Evolutionary conservation across 2,329 filamentous ascomycete genomes (phyloP).

Genomic region (Phaeosphaeria sp.): DNA sequence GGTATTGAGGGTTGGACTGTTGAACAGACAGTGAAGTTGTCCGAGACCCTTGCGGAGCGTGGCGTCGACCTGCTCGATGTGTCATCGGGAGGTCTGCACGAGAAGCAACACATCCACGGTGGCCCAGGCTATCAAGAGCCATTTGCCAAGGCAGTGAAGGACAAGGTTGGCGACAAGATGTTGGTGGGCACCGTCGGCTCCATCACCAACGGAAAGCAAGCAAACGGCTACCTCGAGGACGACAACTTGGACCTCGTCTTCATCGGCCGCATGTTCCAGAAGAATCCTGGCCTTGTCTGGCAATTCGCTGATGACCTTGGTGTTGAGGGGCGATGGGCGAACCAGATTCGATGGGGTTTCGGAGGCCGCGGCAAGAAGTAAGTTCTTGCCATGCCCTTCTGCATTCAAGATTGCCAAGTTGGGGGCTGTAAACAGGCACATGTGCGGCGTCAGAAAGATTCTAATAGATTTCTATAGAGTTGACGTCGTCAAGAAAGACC

Average conservation of each 20-base stretch:
- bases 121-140: conserved; percentile 76
- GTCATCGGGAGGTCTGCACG: conserved; percentile 75
- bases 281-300: conserved; percentile 81
- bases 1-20: conserved; percentile 70
- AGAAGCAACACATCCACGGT: conserved; percentile 64
- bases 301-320: conserved; percentile 74
- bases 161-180: conserved; percentile 74
- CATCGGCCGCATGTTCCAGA: conserved; percentile 77
- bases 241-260: conserved; percentile 71
- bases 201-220: conserved; percentile 73
- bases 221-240: conserved; percentile 49
- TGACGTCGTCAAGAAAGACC: conserved; percentile 27
- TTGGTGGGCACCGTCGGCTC: conserved; percentile 77
- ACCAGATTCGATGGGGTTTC: conserved; percentile 72
- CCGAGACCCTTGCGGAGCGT: conserved; percentile 69
- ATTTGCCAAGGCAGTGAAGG: conserved; percentile 74
- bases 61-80: conserved; percentile 88
- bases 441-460: neutral
- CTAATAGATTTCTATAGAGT: conserved; percentile 19
- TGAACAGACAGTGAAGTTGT: conserved; percentile 69
- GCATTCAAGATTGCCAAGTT: neutral
- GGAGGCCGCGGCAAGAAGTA: conserved; percentile 54
- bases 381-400: conserved; percentile 10
- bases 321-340: conserved; percentile 74
- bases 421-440: neutral